Evolutionary conservation across 371 early-diverging fungal species (phyloP).

Genomic region (Mortierella sp.): DNA sequence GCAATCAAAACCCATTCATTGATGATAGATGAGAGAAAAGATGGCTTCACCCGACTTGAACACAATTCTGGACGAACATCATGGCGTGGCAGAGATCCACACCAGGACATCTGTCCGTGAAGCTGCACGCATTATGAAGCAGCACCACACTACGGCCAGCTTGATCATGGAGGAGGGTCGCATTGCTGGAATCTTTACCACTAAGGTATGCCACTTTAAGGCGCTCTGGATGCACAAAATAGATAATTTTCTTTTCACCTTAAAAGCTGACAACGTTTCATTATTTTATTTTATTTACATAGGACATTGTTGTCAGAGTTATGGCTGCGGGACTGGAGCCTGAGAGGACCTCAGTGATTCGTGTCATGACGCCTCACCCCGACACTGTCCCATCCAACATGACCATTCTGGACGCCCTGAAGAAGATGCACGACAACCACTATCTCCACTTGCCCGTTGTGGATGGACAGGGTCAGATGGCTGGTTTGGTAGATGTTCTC

Average conservation of each 20-base stretch:
- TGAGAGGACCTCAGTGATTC: conserved; percentile 85
- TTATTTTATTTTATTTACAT: conserved; percentile 3
- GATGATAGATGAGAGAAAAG: conserved; percentile 68
- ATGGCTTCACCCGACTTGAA: conserved; percentile 89
- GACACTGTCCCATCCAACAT: conserved; percentile 84
- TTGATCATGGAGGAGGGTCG: conserved; percentile 83
- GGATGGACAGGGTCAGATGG: conserved; percentile 71
- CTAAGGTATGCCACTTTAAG: conserved; percentile 61
- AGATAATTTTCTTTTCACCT: not conserved
- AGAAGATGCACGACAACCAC: conserved; percentile 88
- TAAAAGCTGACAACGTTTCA: not conserved
- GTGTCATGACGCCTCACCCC: conserved; percentile 96
- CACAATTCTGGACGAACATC: conserved; percentile 73
- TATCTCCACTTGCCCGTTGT: conserved; percentile 93
- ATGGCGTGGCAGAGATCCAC: conserved; percentile 71
- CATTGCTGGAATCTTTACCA: conserved; percentile 90
- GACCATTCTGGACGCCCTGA: conserved; percentile 88
- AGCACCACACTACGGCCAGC: conserved; percentile 86
- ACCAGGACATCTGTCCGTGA: conserved; percentile 89
- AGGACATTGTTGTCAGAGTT: conserved; percentile 92
- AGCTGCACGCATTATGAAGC: conserved; percentile 89
- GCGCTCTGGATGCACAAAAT: not conserved
- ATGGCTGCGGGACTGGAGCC: conserved; percentile 92
- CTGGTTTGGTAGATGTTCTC: conserved; percentile 92
- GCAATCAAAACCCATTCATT: not conserved